Conservation (phyloP, 495 filamentous ascomycete genomes). For the Aspergillus cavernicola region DNA sequence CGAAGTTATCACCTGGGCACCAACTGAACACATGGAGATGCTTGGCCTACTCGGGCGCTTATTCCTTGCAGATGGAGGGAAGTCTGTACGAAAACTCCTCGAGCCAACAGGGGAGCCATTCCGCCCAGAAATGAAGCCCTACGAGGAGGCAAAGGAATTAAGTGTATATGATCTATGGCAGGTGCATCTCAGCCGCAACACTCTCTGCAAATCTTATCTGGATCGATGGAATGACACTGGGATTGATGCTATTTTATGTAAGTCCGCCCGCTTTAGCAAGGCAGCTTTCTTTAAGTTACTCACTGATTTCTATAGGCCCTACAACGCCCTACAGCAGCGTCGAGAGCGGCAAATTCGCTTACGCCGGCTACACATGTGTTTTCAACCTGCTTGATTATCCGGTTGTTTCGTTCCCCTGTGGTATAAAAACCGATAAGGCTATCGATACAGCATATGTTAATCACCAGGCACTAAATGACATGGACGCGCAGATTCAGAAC, state of each 20-base stretch:
- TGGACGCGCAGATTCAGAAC: not conserved
- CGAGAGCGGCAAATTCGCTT: conserved; percentile 10
- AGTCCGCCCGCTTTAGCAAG: too few species aligned
- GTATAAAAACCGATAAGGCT: conserved; percentile 1
- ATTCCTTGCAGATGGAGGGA: conserved; percentile 7
- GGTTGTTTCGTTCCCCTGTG: conserved; percentile 9
- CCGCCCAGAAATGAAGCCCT: conserved; percentile 41
- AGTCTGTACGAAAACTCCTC: conserved; percentile 26
- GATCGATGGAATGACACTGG: conserved; percentile 35
- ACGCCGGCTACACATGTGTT: conserved; percentile 7
- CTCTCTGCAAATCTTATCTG: conserved; percentile 42
- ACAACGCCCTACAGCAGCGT: conserved; percentile 6
- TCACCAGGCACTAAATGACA: not conserved
- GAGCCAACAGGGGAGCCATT: conserved; percentile 43
- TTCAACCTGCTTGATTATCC: conserved; percentile 11
- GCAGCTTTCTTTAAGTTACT: too few species aligned
- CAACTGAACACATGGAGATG: conserved; percentile 1
- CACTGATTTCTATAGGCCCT: not conserved
- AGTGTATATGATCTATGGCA: conserved; percentile 32
- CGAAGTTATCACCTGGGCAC: conserved; percentile 1
- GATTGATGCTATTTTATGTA: conserved; percentile 15
- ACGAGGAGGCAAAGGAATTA: conserved; percentile 29
- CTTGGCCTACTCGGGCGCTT: not conserved
- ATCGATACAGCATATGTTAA: not conserved
- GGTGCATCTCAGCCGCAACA: conserved; percentile 33